Conservation (phyloP, 495 filamentous ascomycete genomes). For the Aspergillus conjunctus region DNA sequence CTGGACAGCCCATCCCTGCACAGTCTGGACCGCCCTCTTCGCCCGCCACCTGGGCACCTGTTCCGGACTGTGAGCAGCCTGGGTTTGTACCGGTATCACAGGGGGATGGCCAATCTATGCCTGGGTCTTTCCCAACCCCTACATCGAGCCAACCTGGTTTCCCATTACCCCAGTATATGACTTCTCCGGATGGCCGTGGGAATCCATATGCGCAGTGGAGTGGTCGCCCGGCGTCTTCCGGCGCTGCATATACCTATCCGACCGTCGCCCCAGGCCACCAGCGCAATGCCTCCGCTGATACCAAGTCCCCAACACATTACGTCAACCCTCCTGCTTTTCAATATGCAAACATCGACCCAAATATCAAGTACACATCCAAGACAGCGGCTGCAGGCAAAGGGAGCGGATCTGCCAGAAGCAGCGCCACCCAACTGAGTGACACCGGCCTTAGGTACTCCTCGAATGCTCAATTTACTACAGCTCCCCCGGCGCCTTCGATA, state of each 20-base stretch:
- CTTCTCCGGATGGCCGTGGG: constrained; percentile 13
- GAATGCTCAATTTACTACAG: constrained; percentile 24
- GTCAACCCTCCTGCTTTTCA: constrained; percentile 40
- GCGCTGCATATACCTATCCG: constrained; percentile 17
- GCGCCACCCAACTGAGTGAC: constrained; percentile 18
- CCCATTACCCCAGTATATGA: constrained; percentile 34
- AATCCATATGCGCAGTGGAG: constrained; percentile 33
- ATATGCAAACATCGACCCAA: constrained; percentile 49
- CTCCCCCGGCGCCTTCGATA: neutral
- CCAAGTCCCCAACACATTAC: constrained; percentile 32
- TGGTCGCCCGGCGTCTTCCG: constrained; percentile 18
- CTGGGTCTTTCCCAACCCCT: constrained; percentile 41
- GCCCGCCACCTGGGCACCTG: constrained; percentile 38
- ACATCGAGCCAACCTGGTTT: constrained; percentile 26
- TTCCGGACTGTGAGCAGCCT: constrained; percentile 45
- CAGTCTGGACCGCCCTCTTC: constrained; percentile 25
- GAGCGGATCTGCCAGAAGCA: constrained; percentile 27
- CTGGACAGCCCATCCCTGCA: constrained; percentile 25
- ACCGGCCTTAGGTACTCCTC: constrained; percentile 20
- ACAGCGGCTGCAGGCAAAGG: constrained; percentile 24
- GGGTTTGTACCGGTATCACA: constrained; percentile 45
- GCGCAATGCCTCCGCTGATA: constrained; percentile 32
- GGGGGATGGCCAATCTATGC: constrained; percentile 34
- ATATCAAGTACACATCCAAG: constrained; percentile 49
- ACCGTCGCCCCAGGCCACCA: constrained; percentile 25